A percentile compares a stretch with the other conserved stretches of the same genome.
phyloP scores from a whole-genome alignment of 345 rosid species.

The Cochlearia excelsa region DNA sequence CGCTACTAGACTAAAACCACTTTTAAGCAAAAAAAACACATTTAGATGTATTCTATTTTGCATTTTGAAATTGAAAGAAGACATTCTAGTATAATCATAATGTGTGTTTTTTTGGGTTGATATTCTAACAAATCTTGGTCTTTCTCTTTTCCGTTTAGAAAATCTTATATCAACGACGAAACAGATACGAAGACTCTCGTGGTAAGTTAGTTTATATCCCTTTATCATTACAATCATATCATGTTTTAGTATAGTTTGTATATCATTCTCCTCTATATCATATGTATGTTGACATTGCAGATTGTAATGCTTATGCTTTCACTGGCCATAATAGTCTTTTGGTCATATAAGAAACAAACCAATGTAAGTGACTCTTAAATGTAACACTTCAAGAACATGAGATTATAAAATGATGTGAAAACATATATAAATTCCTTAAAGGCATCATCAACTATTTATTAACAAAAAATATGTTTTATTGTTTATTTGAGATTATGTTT shows the following conservation, averaged over 20 bases:
- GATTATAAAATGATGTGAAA: too few species aligned
- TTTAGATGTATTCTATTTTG: background rate
- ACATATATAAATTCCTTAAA: too few species aligned
- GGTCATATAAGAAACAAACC: slow-evolving; percentile 33
- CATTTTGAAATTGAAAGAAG: background rate
- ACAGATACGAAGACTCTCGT: slow-evolving; percentile 24
- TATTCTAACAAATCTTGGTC: slow-evolving; percentile 5
- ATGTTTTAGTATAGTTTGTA: background rate
- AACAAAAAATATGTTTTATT: too few species aligned
- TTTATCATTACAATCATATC: background rate
- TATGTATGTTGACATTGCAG: slow-evolving; percentile 34
- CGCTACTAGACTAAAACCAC: too few species aligned
- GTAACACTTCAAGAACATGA: background rate
- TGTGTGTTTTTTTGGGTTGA: background rate
- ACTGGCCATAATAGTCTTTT: slow-evolving; percentile 43
- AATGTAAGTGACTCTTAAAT: slow-evolving; percentile 5
- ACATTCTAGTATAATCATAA: too few species aligned
- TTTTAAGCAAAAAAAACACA: too few species aligned
- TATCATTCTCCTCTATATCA: background rate
- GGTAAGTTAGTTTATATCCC: slow-evolving; percentile 11
- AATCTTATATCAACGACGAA: slow-evolving; percentile 42
- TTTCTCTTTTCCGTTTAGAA: slow-evolving; percentile 40
- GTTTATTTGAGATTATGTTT: too few species aligned
- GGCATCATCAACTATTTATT: too few species aligned
- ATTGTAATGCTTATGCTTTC: slow-evolving; percentile 37